Evolutionary conservation across 768 basidiomycete species (phyloP), one percentile per base, ranked within the genome.

Genomic region (Lactarius sp.): DNA sequence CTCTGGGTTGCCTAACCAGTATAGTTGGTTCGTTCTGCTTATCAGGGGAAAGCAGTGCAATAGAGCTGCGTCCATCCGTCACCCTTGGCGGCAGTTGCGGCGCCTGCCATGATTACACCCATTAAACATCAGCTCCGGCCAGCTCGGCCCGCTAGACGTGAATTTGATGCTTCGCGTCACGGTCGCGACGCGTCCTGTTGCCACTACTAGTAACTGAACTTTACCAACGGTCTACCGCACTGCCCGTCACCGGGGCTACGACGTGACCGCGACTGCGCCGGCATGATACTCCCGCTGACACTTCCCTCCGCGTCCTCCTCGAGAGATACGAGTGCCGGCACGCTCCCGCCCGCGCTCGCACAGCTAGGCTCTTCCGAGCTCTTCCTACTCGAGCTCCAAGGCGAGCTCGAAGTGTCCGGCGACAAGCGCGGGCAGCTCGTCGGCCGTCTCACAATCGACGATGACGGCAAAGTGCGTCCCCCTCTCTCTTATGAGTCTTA

Each of bases 351-450:
- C 1, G 76, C 80, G 0, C 78, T 96, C 14, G 87, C 86, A 1
- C 80, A 81, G 61, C 81, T 95, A 49, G 92, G 91, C 16, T 80
- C 89, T 66, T 85, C 87, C 49, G 91, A 94, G 70, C 72, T 93
- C 14, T 84, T 93, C 47, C 77, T 98, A 5, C 82, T 98, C 58
- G 94, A 98, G 70, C 78, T 97, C 5, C 95, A 98, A 73, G 94
- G 94, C 56, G 78, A 80, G 55, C 80, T 97, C 42, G 85, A 88
- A 51, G 85, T 88, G 37, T 88, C 90, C 60, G 83, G 79, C 9
- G 81, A 86, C 67, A 82, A 81, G 42, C 80, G 85, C 33, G 88
- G 87, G 5, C 83, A 86, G 65, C 71, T 90, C n/a, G 84, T 96
- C 4, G 94, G 94, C n/a, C 85, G 78, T 66, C 74, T 97, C 12